A percentile compares a stretch with the other conserved stretches of the same genome.
These are phyloP conservation scores for Starmerella lactis-condensi DNA, from an alignment of 805 yeast species.

Conservation along the genomic window DNA sequence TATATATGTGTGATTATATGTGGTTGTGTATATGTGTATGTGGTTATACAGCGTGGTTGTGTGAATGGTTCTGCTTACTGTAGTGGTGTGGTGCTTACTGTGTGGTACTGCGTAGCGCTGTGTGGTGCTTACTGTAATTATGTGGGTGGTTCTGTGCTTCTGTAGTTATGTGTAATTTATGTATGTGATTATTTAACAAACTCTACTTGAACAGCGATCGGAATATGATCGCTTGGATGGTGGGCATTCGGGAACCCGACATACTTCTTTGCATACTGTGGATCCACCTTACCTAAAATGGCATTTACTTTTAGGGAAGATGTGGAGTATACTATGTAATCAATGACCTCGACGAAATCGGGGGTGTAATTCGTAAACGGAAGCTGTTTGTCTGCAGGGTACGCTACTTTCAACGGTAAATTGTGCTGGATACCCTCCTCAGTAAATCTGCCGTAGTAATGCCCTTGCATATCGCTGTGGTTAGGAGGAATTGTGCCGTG, in stretches of 20 bases:
- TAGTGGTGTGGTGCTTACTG: too few species aligned
- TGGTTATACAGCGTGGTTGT: too few species aligned
- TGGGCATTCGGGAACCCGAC: conserved; percentile 90
- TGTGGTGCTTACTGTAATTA: too few species aligned
- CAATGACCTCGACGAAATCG: conserved; percentile 78
- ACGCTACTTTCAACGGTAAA: conserved; percentile 68
- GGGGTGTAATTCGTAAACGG: conserved; percentile 94
- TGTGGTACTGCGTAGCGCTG: too few species aligned
- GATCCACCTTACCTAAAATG: conserved; percentile 66
- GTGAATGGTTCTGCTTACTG: too few species aligned
- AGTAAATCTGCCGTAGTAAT: conserved; percentile 82
- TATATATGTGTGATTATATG: too few species aligned
- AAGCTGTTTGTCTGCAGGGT: conserved; percentile 66
- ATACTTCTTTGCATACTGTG: conserved; percentile 50
- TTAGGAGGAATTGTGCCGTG: conserved; percentile 53
- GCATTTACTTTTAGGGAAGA: conserved; percentile 67
- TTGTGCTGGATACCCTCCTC: conserved; percentile 72
- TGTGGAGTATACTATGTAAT: conserved; percentile 88
- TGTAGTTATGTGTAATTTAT: too few species aligned
- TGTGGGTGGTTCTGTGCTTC: too few species aligned
- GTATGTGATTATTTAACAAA: conserved; percentile 27
- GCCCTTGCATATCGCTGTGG: conserved; percentile 65
- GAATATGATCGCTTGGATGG: conserved; percentile 87
- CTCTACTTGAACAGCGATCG: conserved; percentile 63
- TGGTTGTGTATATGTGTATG: too few species aligned